Evolutionary conservation across 2,329 filamentous ascomycete genomes (phyloP), one percentile per base, ranked within the genome.

Genomic region (Torrubiella hemipterigena): DNA sequence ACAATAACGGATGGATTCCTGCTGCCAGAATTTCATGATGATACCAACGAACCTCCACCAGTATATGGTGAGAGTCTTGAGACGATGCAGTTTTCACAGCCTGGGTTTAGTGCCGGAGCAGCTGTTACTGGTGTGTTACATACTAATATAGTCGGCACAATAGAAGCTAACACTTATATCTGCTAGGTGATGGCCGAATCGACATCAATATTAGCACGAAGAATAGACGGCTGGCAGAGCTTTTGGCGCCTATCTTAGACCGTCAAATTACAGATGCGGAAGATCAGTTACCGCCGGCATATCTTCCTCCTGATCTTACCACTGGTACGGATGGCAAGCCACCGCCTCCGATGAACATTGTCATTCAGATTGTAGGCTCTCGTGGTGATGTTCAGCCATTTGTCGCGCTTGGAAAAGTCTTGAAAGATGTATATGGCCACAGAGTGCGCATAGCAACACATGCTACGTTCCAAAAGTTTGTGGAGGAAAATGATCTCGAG

Each of bases 171-270:
- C 6, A 15, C 26, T 12, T 8, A n/a, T 17, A 15, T n/a, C n/a
- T n/a, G n/a, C n/a, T 31, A 75, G 81, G 72, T 37, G 79, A 87
- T 56, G 83, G 83, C 16, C 73, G 84, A 47, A 67, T 91, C 44
- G 76, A 85, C 47, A 85, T 91, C 58, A 77, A 76, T 39, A 83
- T 91, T 55, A 76, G 79, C 47, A 77, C 85, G 50, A 77, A 73
- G 42, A 76, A 69, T 42, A 59, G 66, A 33, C 69, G 69, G 33
- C 60, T 89, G 4, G 73, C 79, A 3, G 71, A 76, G 37, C 61
- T 87, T 10, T 65, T 87, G 17, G 67, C 71, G 0, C 77, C 80
- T 4, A 71, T 76, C 7, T 50, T 86, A 24, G 56, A 67, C 38
- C 61, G 64, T 38, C 66, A 80, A 44, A 54, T 74, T 15, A 58